Base-by-base conservation (phyloP, 1,139 yeast genomes). In the Yamadazyma diospyri region DNA sequence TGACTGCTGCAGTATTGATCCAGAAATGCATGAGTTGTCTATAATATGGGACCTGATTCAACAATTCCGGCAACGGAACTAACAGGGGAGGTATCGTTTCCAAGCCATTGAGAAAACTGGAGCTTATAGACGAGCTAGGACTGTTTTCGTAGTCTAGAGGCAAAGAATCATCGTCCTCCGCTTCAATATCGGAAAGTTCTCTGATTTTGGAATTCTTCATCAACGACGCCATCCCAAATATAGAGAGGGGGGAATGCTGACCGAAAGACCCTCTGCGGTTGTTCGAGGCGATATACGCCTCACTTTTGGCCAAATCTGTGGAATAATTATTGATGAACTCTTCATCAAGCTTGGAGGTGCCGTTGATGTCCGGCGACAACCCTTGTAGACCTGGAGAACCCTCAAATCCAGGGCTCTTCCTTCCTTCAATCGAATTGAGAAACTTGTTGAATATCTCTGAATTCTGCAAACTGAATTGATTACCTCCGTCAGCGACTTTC, bases 1-100 rank as follows among this genome's bases (percentile, higher is more conserved):
- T 63, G 27, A 69, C 68, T 1, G 88, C 74, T 0, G 86, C 83
- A 9, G 77, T 75, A 35, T 75, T 65, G 11, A 80, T 59, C 66
- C 76, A 84, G 45, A 78, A 80, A 41, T 78, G 78, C 59, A 83
- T 76, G 15, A 80, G 60, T 35, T 73, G 73, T 25, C 78, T 59
- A 48, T 78, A 78, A 42, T 67, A 70, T 1, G 85, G 82, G 3
- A 77, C 81, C 35, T 71, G 70, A 9, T 74, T 54, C 18, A 81
- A 56, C 9, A 77, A 51, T 37, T 77, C 80, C 0, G 88, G 87
- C 13, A 78, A 54, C 3, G 81, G 82, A 7, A 61, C 48, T 4
- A 79, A 50, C 28, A 72, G 70, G 1, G 70, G 64, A 1, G 83
- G 83, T 9, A 77, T 45, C 2, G 45, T 18, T 8, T 39, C 40